Percentiles rank a stretch among this genome's conserved stretches.
Evolutionary conservation across 2,329 filamentous ascomycete genomes (phyloP).

Genomic region (Fusarium nodosum): DNA sequence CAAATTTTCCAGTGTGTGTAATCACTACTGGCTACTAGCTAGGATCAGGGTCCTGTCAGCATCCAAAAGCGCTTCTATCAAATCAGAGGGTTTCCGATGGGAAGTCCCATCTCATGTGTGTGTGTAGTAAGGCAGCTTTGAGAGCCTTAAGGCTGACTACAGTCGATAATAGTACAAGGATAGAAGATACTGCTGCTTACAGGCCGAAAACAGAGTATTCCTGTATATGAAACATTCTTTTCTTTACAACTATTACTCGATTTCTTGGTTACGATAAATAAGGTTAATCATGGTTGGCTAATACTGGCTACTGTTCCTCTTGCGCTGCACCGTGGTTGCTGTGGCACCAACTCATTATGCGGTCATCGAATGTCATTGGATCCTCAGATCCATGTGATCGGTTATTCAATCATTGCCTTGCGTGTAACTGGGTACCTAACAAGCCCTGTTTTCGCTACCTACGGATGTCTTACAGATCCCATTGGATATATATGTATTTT

Average conservation of each 20-base stretch:
- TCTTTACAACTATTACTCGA: neutral
- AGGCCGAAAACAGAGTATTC: neutral
- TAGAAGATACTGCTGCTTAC: neutral
- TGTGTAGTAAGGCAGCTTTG: conserved; percentile 36
- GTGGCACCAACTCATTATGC: conserved; percentile 31
- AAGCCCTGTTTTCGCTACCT: conserved; percentile 13
- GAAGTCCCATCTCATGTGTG: conserved; percentile 26
- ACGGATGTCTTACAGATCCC: conserved; percentile 7
- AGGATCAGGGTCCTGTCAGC: conserved; percentile 36
- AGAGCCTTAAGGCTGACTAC: conserved; percentile 36
- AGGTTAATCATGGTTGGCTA: conserved; percentile 10
- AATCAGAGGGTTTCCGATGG: conserved; percentile 25
- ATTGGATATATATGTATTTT: no score
- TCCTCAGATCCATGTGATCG: conserved; percentile 31
- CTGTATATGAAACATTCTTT: neutral
- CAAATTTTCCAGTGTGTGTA: conserved; percentile 10
- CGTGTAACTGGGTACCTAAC: conserved; percentile 13
- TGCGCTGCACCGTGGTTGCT: conserved; percentile 26
- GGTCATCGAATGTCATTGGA: conserved; percentile 27
- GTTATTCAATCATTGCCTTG: conserved; percentile 10
- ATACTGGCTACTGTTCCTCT: conserved; percentile 3
- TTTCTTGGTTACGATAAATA: conserved; percentile 3
- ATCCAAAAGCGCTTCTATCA: conserved; percentile 31
- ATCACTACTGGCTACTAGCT: conserved; percentile 15
- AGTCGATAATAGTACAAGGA: neutral